Evolutionary conservation across 2,329 filamentous ascomycete species (phyloP).

Genomic region (Microthyrium microscopicum): DNA sequence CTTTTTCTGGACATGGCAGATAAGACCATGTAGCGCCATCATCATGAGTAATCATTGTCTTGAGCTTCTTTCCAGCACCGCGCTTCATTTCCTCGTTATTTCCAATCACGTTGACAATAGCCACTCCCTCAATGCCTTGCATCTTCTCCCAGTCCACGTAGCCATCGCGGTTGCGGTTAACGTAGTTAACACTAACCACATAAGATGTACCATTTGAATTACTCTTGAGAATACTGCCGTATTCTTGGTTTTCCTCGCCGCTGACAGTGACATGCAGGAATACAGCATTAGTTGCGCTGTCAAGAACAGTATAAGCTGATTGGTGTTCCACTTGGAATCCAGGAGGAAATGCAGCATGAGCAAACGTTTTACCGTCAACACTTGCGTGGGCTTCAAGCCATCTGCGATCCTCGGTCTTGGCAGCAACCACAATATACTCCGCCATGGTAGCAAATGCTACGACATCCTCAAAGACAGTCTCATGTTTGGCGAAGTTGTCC

Average conservation of each 20-base stretch:
- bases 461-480: constrained; percentile 50
- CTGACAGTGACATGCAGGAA: constrained; percentile 86
- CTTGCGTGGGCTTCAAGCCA: constrained; percentile 66
- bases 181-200: constrained; percentile 61
- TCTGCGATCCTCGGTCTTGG: constrained; percentile 45
- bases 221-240: constrained; percentile 86
- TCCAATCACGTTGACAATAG: constrained; percentile 67
- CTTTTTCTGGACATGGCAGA: constrained; percentile 53
- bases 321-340: constrained; percentile 68
- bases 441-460: constrained; percentile 86
- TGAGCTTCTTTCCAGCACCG: constrained; percentile 59
- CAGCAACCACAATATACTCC: constrained; percentile 86
- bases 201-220: constrained; percentile 98
- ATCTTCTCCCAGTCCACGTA: constrained; percentile 97
- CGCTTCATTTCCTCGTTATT: constrained; percentile 50
- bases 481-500: constrained; percentile 57
- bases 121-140: constrained; percentile 77
- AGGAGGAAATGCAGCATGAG: constrained; percentile 67
- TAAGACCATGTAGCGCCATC: constrained; percentile 79
- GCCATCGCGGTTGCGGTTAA: constrained; percentile 61
- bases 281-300: constrained; percentile 85
- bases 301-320: constrained; percentile 78
- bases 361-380: constrained; percentile 69
- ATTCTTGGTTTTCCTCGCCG: constrained; percentile 44
- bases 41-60: constrained; percentile 89